Conservation (phyloP, 1,284 basidiomycete genomes). For the Cronartium quercuum region DNA sequence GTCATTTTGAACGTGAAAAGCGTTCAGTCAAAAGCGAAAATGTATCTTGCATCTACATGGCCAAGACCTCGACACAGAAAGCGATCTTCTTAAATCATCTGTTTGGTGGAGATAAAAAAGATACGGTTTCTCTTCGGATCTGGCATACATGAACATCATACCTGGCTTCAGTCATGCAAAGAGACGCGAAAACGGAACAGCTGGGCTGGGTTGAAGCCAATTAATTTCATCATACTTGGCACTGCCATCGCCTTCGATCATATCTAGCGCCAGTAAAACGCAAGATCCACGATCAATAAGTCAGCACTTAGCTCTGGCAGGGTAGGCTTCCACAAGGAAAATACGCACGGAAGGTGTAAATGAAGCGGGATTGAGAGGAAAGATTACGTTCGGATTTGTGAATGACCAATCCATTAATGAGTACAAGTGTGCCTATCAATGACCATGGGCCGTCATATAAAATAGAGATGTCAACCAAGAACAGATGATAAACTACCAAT, state of each 20-base stretch:
- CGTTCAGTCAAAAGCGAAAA: no score
- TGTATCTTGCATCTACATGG: no score
- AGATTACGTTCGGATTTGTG: slow-evolving; percentile 79
- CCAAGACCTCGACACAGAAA: neutral
- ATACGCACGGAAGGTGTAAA: slow-evolving; percentile 59
- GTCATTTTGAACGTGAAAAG: no score
- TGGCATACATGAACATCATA: no score
- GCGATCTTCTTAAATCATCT: neutral
- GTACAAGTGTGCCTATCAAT: neutral
- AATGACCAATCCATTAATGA: slow-evolving; percentile 61
- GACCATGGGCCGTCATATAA: neutral
- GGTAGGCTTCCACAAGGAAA: neutral
- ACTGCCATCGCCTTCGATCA: neutral
- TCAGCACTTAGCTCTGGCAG: no score
- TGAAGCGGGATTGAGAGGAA: slow-evolving; percentile 65
- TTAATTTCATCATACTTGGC: neutral
- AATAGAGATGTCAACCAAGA: neutral
- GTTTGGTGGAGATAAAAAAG: no score
- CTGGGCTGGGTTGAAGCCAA: neutral
- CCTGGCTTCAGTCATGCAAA: neutral
- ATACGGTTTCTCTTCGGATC: no score
- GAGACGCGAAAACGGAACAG: neutral
- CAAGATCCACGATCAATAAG: neutral
- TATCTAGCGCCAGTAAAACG: neutral
- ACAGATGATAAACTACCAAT: neutral